These are phyloP conservation scores for Candida vaughaniae DNA, from an alignment of 805 yeast species.

Conservation along the genomic window DNA sequence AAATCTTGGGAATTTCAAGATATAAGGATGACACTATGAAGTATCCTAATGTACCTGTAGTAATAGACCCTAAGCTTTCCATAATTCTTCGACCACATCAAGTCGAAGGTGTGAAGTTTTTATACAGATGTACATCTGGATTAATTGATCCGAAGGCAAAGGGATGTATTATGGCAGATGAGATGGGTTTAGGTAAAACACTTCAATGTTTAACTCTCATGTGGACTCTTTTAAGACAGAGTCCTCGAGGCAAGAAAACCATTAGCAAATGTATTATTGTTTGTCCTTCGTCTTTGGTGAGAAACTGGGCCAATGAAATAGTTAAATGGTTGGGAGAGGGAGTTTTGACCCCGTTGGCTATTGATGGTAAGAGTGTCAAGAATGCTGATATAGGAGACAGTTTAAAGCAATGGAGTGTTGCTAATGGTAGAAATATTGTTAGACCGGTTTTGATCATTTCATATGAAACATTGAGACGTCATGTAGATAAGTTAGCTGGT, in stretches of 20 bases:
- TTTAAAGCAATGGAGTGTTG: conserved; percentile 80
- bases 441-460: conserved; percentile 92
- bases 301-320: conserved; percentile 97
- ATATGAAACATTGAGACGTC: conserved; percentile 88
- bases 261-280: conserved; percentile 90
- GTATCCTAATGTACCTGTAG: conserved; percentile 90
- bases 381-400: conserved; percentile 66
- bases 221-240: conserved; percentile 90
- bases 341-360: conserved; percentile 81
- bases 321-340: conserved; percentile 95
- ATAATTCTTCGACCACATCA: conserved; percentile 93
- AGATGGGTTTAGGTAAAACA: conserved; percentile 93
- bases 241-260: conserved; percentile 80
- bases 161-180: conserved; percentile 98
- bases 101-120: conserved; percentile 88
- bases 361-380: conserved; percentile 86
- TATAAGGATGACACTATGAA: conserved; percentile 50
- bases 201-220: conserved; percentile 82
- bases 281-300: conserved; percentile 90
- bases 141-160: conserved; percentile 76
- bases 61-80: conserved; percentile 84
- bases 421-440: conserved; percentile 83
- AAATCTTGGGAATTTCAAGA: conserved; percentile 69
- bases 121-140: conserved; percentile 90
- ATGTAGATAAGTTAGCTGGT: conserved; percentile 69